These are phyloP conservation scores for Acidomyces sp. DNA, from an alignment of 495 filamentous ascomycete species.

Conservation along the genomic window DNA sequence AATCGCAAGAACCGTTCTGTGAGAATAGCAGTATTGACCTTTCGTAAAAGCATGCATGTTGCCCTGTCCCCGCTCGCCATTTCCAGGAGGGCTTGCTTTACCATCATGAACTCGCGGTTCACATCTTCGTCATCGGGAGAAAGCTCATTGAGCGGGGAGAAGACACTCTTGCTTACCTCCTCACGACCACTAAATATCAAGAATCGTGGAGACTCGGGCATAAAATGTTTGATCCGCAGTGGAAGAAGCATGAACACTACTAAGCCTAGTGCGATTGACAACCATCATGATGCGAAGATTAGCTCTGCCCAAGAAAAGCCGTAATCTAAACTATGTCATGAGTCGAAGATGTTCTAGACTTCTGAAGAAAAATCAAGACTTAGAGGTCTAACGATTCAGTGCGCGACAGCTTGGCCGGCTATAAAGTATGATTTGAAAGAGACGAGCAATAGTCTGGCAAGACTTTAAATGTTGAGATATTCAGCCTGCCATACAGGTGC, in stretches of 20 bases:
- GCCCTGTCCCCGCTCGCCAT: slow-evolving; percentile 48
- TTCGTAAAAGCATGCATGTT: slow-evolving; percentile 57
- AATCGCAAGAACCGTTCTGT: slow-evolving; percentile 54
- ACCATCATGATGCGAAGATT: slow-evolving; percentile 54
- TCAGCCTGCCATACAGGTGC: slow-evolving; percentile 71
- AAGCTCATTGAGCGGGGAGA: slow-evolving; percentile 46
- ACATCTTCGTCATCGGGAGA: slow-evolving; percentile 41
- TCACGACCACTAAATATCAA: slow-evolving; percentile 54
- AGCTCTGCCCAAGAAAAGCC: slow-evolving; percentile 54
- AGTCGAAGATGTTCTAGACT: no score
- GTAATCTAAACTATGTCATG: no score
- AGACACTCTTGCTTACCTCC: slow-evolving; percentile 48
- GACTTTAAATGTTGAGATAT: slow-evolving; percentile 55
- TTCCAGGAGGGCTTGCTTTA: slow-evolving; percentile 60
- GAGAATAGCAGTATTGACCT: slow-evolving; percentile 56
- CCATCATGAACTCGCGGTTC: slow-evolving; percentile 50
- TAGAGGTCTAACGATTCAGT: no score
- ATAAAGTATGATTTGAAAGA: slow-evolving; percentile 54
- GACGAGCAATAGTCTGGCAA: slow-evolving; percentile 71
- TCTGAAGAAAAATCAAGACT: no score
- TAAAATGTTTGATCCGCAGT: background rate
- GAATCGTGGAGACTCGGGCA: slow-evolving; percentile 61
- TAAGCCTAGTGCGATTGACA: slow-evolving; percentile 52
- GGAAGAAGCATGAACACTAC: slow-evolving; percentile 38
- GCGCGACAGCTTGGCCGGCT: slow-evolving; percentile 54